Percentiles rank a stretch among this genome's conserved stretches.
These are phyloP conservation scores for Croton laevigatus DNA, from an alignment of 441 rosid species.

Conservation along the genomic window DNA sequence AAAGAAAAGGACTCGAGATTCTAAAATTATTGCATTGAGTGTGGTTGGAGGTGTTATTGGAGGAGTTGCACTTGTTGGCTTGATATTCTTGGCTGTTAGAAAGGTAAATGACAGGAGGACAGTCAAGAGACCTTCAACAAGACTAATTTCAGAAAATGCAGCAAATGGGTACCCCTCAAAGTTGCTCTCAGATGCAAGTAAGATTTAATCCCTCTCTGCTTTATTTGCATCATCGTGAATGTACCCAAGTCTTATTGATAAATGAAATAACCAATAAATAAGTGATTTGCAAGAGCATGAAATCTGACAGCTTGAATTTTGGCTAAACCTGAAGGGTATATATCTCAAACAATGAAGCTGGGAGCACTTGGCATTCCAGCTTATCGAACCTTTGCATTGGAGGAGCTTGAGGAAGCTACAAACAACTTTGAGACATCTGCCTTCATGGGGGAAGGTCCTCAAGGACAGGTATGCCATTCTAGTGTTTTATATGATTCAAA, in stretches of 20 bases:
- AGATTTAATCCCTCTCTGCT: constrained; percentile 24
- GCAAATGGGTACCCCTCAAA: constrained; percentile 75
- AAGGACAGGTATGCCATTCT: constrained; percentile 61
- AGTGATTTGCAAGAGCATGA: not conserved
- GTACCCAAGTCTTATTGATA: not conserved
- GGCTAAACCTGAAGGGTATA: constrained; percentile 54
- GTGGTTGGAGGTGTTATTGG: constrained; percentile 60
- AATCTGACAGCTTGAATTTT: constrained; percentile 17
- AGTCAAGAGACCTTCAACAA: constrained; percentile 41
- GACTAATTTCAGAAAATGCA: constrained; percentile 67
- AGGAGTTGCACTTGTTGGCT: constrained; percentile 42
- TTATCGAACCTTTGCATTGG: constrained; percentile 75
- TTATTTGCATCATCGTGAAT: not conserved
- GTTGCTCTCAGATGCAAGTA: constrained; percentile 86
- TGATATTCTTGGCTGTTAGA: constrained; percentile 44
- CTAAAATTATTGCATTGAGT: constrained; percentile 47
- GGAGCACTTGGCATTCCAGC: constrained; percentile 87
- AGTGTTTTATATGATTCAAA: not conserved
- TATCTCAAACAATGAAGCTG: constrained; percentile 85
- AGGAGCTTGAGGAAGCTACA: constrained; percentile 87
- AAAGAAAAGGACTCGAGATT: constrained; percentile 33
- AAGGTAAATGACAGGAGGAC: constrained; percentile 34
- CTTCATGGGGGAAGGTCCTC: constrained; percentile 93
- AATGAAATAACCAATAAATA: not conserved
- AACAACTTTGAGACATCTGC: constrained; percentile 74